These are phyloP conservation scores for Volutella citrinella DNA, from an alignment of 2,329 filamentous ascomycete genomes.

Conservation along the genomic window DNA sequence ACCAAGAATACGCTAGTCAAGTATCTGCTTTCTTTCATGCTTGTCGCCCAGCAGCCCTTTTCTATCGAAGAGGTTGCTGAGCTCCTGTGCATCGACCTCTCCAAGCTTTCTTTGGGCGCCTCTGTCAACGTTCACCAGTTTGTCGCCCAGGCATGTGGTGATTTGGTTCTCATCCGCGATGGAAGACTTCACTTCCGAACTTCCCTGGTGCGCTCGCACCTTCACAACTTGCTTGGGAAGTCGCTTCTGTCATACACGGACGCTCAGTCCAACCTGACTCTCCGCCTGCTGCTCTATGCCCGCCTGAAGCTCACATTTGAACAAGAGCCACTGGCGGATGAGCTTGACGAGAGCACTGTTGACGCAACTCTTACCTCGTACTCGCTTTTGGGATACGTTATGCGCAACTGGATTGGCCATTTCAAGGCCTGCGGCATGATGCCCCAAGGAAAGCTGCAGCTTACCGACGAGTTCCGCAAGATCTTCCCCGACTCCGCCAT, in stretches of 20 bases:
- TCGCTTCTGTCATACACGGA: slow-evolving; percentile 30
- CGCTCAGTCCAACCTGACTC: slow-evolving; percentile 31
- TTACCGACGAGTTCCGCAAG: slow-evolving; percentile 32
- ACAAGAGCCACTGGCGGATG: slow-evolving; percentile 15
- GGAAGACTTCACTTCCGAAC: slow-evolving; percentile 37
- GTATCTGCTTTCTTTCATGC: slow-evolving; percentile 32
- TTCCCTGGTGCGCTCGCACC: slow-evolving; percentile 28
- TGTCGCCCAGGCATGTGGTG: slow-evolving; percentile 15
- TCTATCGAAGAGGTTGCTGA: slow-evolving; percentile 29
- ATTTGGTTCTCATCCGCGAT: slow-evolving; percentile 31
- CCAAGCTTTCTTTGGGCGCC: slow-evolving; percentile 8
- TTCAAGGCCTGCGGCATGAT: slow-evolving; percentile 32
- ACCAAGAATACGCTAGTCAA: slow-evolving; percentile 14
- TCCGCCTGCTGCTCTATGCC: slow-evolving; percentile 34
- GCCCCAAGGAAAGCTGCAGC: slow-evolving; percentile 22
- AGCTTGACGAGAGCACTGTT: slow-evolving; percentile 19
- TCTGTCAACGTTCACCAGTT: slow-evolving; percentile 16
- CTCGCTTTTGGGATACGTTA: slow-evolving; percentile 31
- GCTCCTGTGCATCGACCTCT: slow-evolving; percentile 28
- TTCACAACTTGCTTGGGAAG: slow-evolving; percentile 32
- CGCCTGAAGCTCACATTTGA: slow-evolving; percentile 28
- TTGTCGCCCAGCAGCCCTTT: slow-evolving; percentile 31
- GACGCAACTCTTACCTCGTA: slow-evolving; percentile 25
- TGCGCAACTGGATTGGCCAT: slow-evolving; percentile 35
- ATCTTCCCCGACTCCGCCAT: slow-evolving; percentile 35